Base-by-base conservation (phyloP, 768 basidiomycete species). In the Naganishia vishniacii region DNA sequence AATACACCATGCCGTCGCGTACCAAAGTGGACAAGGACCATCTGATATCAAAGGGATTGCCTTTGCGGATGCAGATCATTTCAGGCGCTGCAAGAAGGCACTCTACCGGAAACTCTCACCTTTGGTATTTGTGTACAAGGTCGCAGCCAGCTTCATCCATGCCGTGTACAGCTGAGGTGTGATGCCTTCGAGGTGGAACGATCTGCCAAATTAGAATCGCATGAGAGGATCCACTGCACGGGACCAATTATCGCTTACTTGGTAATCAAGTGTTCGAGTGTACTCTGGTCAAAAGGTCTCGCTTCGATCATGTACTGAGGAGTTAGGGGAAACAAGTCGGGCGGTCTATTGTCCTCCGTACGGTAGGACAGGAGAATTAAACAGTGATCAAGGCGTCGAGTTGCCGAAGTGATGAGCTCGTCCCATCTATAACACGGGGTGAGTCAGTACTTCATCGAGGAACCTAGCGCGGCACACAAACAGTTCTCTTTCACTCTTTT, bases 311-410 rank as follows among this genome's bases (percentile, higher is more conserved):
- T 58, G 20, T 41, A 56, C 40, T 26, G 47, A 6, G 63, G 20
- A 1, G 26, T 40, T n/a, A 58, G 26, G n/a, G 56, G 63, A 5
- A 29, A 20, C 11, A 64, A 11, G 45, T 58, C 47, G 1, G 68
- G 70, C 16, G 61, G 46, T 2, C 5, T 32, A 2, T 49, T n/a
- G 4, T 26, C 61, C 13, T 65, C 59, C 18, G 69, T 68, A 15
- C 73, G 67, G 44, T 51, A 72, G 1, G 68, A 61, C 5, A 65
- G 66, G 1, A 71, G 47, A 26, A 74, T 62, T 26, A 74, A 32
- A n/a, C 61, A 46, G 53, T 72, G 48, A 26, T 63, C 67, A 3
- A 70, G 59, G 1, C 69, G 66, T 1, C 61, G 45, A 23, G 48
- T 44, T 18, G 37, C 37, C 42, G 51, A 28, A 28, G 42, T 45